Percentiles rank a stretch among this genome's conserved stretches.
Conservation (phyloP, 108 stramenopile species). For the Ochromonas danica region DNA sequence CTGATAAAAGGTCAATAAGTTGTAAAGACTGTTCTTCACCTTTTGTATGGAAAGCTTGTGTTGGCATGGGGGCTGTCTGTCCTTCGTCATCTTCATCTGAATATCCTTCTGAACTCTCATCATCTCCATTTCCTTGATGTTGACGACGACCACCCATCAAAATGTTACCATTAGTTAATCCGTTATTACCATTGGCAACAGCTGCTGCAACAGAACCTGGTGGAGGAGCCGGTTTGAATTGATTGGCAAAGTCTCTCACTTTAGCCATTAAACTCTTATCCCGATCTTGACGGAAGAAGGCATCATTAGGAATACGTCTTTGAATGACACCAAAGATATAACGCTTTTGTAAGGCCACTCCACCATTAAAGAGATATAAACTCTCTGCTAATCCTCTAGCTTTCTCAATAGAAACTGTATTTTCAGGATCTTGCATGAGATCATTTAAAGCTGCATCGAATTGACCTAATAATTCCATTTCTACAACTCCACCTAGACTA, state of each 20-base stretch:
- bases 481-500: background rate
- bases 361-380: slow-evolving; percentile 16
- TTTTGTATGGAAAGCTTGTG: background rate
- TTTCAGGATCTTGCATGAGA: slow-evolving; percentile 2
- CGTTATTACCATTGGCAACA: background rate
- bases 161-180: background rate
- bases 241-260: background rate
- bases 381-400: background rate
- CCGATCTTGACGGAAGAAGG: background rate
- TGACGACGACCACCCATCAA: no score
- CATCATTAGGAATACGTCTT: slow-evolving; percentile 21
- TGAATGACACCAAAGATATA: slow-evolving; percentile 30
- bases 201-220: background rate
- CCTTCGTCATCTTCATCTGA: slow-evolving; percentile 8
- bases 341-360: slow-evolving; percentile 7
- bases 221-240: background rate
- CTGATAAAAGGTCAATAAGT: slow-evolving; percentile 14
- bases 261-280: background rate
- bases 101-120: background rate
- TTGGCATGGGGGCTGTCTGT: background rate
- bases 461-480: background rate
- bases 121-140: no score
- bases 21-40: background rate
- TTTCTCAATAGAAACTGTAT: background rate
- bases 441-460: slow-evolving; percentile 8